Evolutionary conservation across 129 eudicot species (phyloP).

Genomic region (Helianthus tuberosus): DNA sequence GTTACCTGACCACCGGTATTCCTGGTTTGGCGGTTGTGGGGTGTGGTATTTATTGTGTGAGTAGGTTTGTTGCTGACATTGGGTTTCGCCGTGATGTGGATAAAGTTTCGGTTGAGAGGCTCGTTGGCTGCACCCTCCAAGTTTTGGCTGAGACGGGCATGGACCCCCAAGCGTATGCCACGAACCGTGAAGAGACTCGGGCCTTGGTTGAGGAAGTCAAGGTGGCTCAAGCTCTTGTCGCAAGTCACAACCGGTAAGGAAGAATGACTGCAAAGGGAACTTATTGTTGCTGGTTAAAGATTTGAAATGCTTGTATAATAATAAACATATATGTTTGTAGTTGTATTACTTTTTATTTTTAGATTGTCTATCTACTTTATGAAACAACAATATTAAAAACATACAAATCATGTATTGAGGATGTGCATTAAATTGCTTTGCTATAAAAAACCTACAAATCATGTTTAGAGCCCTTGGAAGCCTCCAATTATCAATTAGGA

Average conservation of each 20-base stretch:
- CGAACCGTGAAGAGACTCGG: conserved; percentile 20
- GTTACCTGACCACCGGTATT: conserved; percentile 63
- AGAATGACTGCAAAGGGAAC: not conserved
- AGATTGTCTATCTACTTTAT: too few relatives aligned
- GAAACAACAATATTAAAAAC: too few relatives aligned
- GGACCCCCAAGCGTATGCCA: conserved; percentile 23
- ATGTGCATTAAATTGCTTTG: too few relatives aligned
- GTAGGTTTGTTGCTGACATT: conserved; percentile 73
- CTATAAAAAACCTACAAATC: too few relatives aligned
- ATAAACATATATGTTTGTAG: not conserved
- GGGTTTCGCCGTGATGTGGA: conserved; percentile 81
- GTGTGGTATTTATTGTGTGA: conserved; percentile 72
- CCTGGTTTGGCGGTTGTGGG: conserved; percentile 76
- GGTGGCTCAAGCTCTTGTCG: conserved; percentile 6
- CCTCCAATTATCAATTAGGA: too few relatives aligned
- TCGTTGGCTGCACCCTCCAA: conserved; percentile 40
- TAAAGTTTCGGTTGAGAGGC: conserved; percentile 76
- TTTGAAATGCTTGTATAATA: not conserved
- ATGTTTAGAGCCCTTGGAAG: too few relatives aligned
- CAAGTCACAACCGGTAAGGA: not conserved
- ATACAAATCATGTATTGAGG: too few relatives aligned
- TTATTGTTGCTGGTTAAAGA: not conserved
- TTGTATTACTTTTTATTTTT: not conserved
- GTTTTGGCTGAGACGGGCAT: conserved; percentile 13
- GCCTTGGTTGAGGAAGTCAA: not conserved